These are phyloP conservation scores for Alternaria brassicicola DNA, from an alignment of 2,329 filamentous ascomycete species.

Conservation along the genomic window DNA sequence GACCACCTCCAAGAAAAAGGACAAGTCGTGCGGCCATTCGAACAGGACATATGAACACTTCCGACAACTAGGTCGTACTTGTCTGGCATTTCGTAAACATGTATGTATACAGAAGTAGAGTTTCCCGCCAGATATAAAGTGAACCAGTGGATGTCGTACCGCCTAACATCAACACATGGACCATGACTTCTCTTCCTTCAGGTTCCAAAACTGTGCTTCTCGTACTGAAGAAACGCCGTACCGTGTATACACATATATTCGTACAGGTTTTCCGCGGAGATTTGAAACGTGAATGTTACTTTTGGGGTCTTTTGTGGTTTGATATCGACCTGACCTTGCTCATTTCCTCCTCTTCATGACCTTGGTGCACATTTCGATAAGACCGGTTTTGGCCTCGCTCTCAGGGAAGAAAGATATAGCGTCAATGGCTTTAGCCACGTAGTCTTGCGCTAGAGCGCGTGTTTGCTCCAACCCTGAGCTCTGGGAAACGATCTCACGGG, in stretches of 20 bases:
- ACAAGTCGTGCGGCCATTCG: conserved; percentile 79
- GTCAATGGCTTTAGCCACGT: conserved; percentile 82
- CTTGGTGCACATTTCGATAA: conserved; percentile 93
- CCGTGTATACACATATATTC: not conserved
- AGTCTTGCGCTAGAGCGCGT: conserved; percentile 85
- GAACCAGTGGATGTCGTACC: not conserved
- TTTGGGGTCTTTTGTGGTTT: not conserved
- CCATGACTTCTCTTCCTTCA: not conserved
- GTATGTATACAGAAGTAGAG: conserved; percentile 3
- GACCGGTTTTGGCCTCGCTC: conserved; percentile 90
- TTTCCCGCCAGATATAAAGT: not conserved
- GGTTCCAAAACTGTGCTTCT: not conserved
- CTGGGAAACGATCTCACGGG: conserved; percentile 79
- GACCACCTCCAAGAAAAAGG: conserved; percentile 74
- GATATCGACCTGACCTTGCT: not conserved
- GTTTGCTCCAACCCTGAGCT: conserved; percentile 93
- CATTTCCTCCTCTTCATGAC: conserved; percentile 88
- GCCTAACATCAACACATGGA: not conserved
- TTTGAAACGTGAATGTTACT: not conserved
- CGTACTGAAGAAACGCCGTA: not conserved
- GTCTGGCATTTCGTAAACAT: conserved; percentile 1
- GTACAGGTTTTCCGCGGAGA: not conserved
- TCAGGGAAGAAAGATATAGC: conserved; percentile 86
- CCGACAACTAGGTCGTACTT: not conserved
- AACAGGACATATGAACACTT: conserved; percentile 49